phyloP scores from a whole-genome alignment of 1,284 basidiomycete species.

The Cutaneotrichosporon mucoides region DNA sequence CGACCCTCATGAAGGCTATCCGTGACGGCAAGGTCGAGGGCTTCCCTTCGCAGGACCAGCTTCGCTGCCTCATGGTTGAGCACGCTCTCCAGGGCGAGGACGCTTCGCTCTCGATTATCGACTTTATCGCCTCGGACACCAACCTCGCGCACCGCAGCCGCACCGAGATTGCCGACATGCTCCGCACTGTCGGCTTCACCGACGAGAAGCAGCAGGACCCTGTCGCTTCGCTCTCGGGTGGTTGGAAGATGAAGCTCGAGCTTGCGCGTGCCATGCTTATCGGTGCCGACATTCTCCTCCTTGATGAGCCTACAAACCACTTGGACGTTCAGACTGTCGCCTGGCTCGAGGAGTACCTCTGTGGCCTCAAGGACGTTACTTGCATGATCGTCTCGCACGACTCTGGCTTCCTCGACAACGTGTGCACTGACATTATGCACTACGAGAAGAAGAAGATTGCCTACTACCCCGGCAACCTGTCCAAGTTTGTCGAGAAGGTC shows the following conservation, averaged over 20 bases:
- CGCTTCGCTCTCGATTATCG: constrained; percentile 70
- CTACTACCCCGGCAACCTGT: constrained; percentile 93
- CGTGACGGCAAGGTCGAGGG: constrained; percentile 93
- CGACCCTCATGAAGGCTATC: constrained; percentile 92
- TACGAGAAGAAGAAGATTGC: constrained; percentile 96
- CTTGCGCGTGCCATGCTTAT: constrained; percentile 92
- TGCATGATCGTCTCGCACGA: constrained; percentile 97
- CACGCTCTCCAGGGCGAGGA: constrained; percentile 93
- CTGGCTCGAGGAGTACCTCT: constrained; percentile 91
- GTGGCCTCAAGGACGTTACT: constrained; percentile 74
- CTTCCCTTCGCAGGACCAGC: constrained; percentile 82
- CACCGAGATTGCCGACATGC: constrained; percentile 69
- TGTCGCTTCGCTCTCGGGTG: constrained; percentile 89
- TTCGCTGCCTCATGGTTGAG: constrained; percentile 92
- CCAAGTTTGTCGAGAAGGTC: constrained; percentile 82
- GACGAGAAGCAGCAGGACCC: constrained; percentile 76
- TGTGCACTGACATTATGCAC: constrained; percentile 96
- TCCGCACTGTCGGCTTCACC: constrained; percentile 86
- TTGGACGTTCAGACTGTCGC: constrained; percentile 83
- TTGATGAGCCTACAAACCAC: constrained; percentile 55
- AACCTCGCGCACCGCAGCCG: constrained; percentile 58
- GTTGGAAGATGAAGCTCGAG: constrained; percentile 97
- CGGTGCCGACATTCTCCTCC: constrained; percentile 86
- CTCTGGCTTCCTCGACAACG: constrained; percentile 93
- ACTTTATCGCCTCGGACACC: constrained; percentile 71